Conservation (phyloP, 1,139 yeast genomes). For the Hansenula lynferdii region DNA sequence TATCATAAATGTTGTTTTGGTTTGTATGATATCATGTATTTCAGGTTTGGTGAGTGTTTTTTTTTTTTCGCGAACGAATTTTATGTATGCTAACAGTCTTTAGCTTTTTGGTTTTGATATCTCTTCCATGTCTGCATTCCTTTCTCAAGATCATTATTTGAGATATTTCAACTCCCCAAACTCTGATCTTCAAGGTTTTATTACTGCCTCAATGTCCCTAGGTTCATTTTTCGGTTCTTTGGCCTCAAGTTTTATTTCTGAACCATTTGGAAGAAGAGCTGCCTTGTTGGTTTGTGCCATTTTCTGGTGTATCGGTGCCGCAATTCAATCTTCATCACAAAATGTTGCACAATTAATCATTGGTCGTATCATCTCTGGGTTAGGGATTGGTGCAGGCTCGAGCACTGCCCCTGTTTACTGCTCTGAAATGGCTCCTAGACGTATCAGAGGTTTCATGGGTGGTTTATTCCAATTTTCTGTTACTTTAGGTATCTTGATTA, state of each 20-base stretch:
- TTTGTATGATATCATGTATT: conserved; percentile 44
- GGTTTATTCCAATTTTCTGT: conserved; percentile 47
- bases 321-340: conserved; percentile 36
- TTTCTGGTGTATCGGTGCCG: conserved; percentile 41
- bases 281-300: conserved; percentile 42
- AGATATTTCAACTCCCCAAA: conserved; percentile 37
- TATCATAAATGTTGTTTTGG: conserved; percentile 41
- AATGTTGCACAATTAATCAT: conserved; percentile 29
- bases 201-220: conserved; percentile 55
- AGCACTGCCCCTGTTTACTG: conserved; percentile 28
- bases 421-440: conserved; percentile 27
- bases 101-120: conserved; percentile 66
- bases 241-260: conserved; percentile 44
- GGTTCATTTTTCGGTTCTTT: conserved; percentile 57
- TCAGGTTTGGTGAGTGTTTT: no score
- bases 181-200: conserved; percentile 52
- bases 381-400: conserved; percentile 28
- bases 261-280: conserved; percentile 54
- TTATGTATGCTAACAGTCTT: no score
- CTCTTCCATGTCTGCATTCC: conserved; percentile 61
- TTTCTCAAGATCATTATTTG: conserved; percentile 37
- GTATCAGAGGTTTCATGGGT: conserved; percentile 44
- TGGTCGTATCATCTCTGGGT: conserved; percentile 28
- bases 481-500: conserved; percentile 42
- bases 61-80: no score